Evolutionary conservation across 768 basidiomycete species (phyloP).

Genomic region (Naganishia vaughanmartiniae): DNA sequence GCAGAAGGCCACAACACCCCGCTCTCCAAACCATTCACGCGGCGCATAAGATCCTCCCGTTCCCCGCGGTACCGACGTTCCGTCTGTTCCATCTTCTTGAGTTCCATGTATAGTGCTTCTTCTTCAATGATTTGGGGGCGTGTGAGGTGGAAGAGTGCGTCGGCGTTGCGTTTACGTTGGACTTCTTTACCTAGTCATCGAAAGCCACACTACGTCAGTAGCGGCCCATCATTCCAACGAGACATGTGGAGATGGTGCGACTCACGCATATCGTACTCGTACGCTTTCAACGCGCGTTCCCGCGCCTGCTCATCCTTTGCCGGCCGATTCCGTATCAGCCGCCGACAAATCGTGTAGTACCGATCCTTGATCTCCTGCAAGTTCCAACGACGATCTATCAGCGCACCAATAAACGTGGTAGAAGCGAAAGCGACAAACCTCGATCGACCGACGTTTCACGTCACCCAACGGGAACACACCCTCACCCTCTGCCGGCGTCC

Average conservation of each 20-base stretch:
- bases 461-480: constrained; percentile 53
- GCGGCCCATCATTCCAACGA: too few species aligned
- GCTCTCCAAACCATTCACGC: constrained; percentile 79
- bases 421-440: constrained; percentile 13
- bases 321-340: constrained; percentile 76
- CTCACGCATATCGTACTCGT: constrained; percentile 83
- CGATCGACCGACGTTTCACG: constrained; percentile 54
- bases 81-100: constrained; percentile 90
- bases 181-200: constrained; percentile 71
- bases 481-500: constrained; percentile 47
- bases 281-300: constrained; percentile 65
- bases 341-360: constrained; percentile 87
- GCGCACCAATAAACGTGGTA: constrained; percentile 27
- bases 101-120: constrained; percentile 86
- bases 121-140: constrained; percentile 88
- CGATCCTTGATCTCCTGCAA: constrained; percentile 82
- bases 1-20: constrained; percentile 63
- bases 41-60: constrained; percentile 79
- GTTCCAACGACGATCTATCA: constrained; percentile 26
- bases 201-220: background rate
- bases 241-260: background rate
- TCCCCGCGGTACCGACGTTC: constrained; percentile 84
- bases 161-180: constrained; percentile 80
- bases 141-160: constrained; percentile 82
- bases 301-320: constrained; percentile 81